Percentiles rank a stretch among this genome's conserved stretches.
Conservation (phyloP, 495 filamentous ascomycete genomes). For the Hamigera avellanea region DNA sequence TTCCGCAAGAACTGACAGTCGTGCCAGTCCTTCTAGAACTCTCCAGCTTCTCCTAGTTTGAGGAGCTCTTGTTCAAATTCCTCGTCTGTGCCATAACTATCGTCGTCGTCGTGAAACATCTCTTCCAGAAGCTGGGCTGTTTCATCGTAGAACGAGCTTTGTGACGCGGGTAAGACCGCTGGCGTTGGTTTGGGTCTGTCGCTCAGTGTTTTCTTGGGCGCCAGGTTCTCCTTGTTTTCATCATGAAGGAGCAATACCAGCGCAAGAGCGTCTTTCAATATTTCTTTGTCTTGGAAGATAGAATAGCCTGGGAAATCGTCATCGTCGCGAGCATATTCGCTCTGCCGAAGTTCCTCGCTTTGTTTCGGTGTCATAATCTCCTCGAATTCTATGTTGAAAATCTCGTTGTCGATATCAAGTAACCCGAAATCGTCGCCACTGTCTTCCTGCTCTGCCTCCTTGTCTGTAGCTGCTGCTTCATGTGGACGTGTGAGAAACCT, state of each 20-base stretch:
- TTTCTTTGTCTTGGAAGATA: constrained; percentile 24
- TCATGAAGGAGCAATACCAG: too few species aligned
- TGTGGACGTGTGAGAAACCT: background rate
- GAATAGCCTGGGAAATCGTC: constrained; percentile 35
- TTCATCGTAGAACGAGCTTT: constrained; percentile 31
- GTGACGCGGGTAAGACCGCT: too few species aligned
- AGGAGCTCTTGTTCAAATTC: constrained; percentile 15
- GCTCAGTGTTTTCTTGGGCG: too few species aligned
- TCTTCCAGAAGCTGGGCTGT: constrained; percentile 27
- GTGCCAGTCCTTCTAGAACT: constrained; percentile 11
- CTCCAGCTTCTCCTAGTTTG: constrained; percentile 12
- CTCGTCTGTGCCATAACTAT: constrained; percentile 11
- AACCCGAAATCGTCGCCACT: background rate
- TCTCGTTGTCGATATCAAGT: background rate
- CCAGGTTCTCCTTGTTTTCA: too few species aligned
- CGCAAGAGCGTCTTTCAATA: constrained; percentile 17
- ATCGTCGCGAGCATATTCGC: constrained; percentile 6
- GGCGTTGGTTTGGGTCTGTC: too few species aligned
- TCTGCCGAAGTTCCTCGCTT: too few species aligned
- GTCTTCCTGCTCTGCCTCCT: background rate
- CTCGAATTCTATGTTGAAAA: too few species aligned
- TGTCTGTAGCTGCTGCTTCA: too few species aligned
- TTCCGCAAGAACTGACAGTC: too few species aligned
- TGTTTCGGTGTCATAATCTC: too few species aligned
- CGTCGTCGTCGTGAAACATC: constrained; percentile 18